Percentiles rank a stretch among this genome's conserved stretches.
These are phyloP conservation scores for Metschnikowia arizonensis DNA, from an alignment of 805 yeast genomes.

Conservation along the genomic window DNA sequence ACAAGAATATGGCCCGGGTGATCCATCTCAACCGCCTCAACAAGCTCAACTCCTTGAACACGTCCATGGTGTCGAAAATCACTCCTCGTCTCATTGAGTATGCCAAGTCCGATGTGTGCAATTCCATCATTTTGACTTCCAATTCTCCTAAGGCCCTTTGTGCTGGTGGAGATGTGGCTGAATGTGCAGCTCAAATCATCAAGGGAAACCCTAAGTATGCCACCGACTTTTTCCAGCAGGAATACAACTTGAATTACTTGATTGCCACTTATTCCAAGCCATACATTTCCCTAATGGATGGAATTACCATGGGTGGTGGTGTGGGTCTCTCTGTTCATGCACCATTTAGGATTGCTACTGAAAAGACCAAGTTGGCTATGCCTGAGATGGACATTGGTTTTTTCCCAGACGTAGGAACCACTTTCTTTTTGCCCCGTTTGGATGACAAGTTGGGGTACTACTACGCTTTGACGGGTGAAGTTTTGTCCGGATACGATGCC, in stretches of 20 bases:
- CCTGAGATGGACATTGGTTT: conserved; percentile 97
- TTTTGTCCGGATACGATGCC: conserved; percentile 74
- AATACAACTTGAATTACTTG: conserved; percentile 75
- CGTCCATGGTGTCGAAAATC: conserved; percentile 69
- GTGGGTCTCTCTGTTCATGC: conserved; percentile 88
- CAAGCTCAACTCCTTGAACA: conserved; percentile 81
- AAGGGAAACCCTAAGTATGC: conserved; percentile 46
- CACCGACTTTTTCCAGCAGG: conserved; percentile 66
- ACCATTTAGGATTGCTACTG: conserved; percentile 92
- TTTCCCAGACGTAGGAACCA: conserved; percentile 93
- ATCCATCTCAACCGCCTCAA: conserved; percentile 73
- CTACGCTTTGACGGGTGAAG: conserved; percentile 81
- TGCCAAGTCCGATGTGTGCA: conserved; percentile 61
- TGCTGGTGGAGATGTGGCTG: conserved; percentile 95
- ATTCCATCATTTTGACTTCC: conserved; percentile 65
- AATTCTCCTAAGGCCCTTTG: conserved; percentile 70
- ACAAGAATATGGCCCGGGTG: conserved; percentile 63
- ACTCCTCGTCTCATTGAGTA: conserved; percentile 73
- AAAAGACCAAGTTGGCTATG: conserved; percentile 89
- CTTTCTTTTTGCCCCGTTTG: conserved; percentile 79
- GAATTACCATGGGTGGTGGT: conserved; percentile 98
- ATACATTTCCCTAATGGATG: conserved; percentile 78
- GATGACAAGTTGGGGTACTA: conserved; percentile 83
- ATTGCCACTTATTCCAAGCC: conserved; percentile 86
- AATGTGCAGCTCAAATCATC: conserved; percentile 60